A percentile compares a stretch with the other conserved stretches of the same genome.
Conservation (phyloP, 768 basidiomycete genomes). For the Trametes maxima region DNA sequence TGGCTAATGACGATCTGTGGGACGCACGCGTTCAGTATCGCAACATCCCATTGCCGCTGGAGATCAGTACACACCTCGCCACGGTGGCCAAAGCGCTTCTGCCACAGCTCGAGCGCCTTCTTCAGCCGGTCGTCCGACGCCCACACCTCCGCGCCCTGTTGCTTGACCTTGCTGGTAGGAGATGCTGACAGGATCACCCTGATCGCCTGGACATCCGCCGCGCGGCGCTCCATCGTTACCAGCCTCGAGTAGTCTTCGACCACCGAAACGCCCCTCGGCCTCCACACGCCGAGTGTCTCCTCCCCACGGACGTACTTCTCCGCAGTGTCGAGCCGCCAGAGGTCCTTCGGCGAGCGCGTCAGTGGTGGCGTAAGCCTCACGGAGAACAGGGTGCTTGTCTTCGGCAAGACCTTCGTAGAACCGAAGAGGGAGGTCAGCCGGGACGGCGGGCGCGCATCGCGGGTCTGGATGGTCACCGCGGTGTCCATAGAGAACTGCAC, state of each 20-base stretch:
- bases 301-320: slow-evolving; percentile 96
- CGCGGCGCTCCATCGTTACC: slow-evolving; percentile 68
- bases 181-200: slow-evolving; percentile 70
- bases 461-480: slow-evolving; percentile 77
- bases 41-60: not conserved
- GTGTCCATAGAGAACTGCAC: slow-evolving; percentile 90
- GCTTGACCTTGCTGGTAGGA: slow-evolving; percentile 44
- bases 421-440: slow-evolving; percentile 76
- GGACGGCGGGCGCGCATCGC: slow-evolving; percentile 85
- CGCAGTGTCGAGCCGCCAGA: slow-evolving; percentile 94
- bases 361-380: slow-evolving; percentile 81
- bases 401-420: slow-evolving; percentile 73
- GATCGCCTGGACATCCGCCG: slow-evolving; percentile 90
- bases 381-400: slow-evolving; percentile 82
- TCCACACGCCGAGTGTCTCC: slow-evolving; percentile 81
- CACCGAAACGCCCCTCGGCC: slow-evolving; percentile 83
- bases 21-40: slow-evolving; percentile 6
- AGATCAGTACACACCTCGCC: slow-evolving; percentile 60
- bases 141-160: slow-evolving; percentile 62
- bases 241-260: slow-evolving; percentile 84
- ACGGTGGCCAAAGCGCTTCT: slow-evolving; percentile 74
- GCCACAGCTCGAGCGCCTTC: slow-evolving; percentile 80
- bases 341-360: slow-evolving; percentile 82
- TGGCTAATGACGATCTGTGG: slow-evolving; percentile 77
- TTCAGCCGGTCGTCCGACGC: slow-evolving; percentile 56